Evolutionary conservation across 176 grass and related monocot species (phyloP).

Genomic region (Pharus latifolius): DNA sequence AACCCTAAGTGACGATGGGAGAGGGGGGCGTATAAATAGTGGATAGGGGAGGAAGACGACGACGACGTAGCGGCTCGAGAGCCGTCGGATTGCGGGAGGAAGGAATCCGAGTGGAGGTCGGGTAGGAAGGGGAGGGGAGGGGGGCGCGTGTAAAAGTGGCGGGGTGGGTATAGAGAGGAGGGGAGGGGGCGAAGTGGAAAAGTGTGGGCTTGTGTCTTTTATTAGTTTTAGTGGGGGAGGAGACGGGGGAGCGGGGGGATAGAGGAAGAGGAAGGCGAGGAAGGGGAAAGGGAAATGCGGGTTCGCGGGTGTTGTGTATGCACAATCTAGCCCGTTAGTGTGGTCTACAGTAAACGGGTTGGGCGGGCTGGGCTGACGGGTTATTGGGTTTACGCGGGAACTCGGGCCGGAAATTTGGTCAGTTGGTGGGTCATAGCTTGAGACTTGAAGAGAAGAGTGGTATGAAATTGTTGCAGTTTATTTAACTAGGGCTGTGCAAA

Average conservation of each 20-base stretch:
- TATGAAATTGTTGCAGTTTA: too few species aligned
- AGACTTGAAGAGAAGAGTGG: too few species aligned
- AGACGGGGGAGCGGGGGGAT: not conserved
- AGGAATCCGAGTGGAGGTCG: not conserved
- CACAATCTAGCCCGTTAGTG: not conserved
- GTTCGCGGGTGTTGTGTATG: not conserved
- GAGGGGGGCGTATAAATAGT: slow-evolving; percentile 45
- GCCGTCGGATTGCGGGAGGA: slow-evolving; percentile 25
- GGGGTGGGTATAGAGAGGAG: slow-evolving; percentile 1
- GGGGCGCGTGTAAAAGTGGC: not conserved
- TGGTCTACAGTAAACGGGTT: not conserved
- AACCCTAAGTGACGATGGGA: slow-evolving; percentile 34
- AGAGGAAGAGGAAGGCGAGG: slow-evolving; percentile 3
- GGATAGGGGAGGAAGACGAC: slow-evolving; percentile 60
- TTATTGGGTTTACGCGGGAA: slow-evolving; percentile 34
- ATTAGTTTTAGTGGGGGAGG: not conserved
- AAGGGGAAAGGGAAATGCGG: not conserved
- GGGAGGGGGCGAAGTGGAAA: slow-evolving; percentile 18
- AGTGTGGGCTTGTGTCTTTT: not conserved
- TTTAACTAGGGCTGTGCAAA: too few species aligned
- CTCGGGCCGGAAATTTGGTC: not conserved
- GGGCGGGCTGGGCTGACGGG: not conserved
- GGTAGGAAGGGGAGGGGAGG: not conserved
- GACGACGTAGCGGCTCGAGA: slow-evolving; percentile 20
- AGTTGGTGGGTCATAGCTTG: not conserved